phyloP scores from a whole-genome alignment of 1,284 basidiomycete species.

The Boletellus sp. region DNA sequence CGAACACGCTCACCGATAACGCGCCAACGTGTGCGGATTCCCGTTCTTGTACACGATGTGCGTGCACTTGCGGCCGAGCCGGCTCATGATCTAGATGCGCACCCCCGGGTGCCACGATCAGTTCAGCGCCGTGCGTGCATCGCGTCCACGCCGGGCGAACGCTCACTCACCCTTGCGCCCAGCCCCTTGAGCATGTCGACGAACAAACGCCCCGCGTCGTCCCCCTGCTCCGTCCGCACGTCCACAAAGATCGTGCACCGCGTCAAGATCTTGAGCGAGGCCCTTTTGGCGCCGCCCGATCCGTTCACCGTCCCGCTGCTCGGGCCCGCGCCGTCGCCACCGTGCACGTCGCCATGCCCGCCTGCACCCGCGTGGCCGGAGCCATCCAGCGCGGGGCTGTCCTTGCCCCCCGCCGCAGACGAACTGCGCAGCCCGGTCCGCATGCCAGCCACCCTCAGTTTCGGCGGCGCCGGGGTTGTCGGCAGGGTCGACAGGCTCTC shows the following conservation, averaged over 20 bases:
- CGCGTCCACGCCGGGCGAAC: too few relatives aligned
- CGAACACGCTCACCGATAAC: conserved; percentile 54
- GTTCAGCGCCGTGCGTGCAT: conserved; percentile 2
- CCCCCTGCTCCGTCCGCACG: conserved; percentile 82
- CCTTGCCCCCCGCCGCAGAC: conserved; percentile 24
- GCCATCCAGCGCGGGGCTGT: conserved; percentile 30
- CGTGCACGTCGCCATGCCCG: conserved; percentile 8
- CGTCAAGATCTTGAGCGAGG: conserved; percentile 52
- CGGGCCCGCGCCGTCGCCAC: conserved; percentile 14
- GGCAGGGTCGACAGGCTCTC: conserved; percentile 50
- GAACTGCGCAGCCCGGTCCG: conserved; percentile 39
- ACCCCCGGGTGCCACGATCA: neutral
- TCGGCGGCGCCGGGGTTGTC: conserved; percentile 39
- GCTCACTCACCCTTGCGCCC: conserved; percentile 83
- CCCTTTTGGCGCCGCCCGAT: conserved; percentile 17
- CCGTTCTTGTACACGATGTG: conserved; percentile 93
- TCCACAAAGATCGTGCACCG: conserved; percentile 88
- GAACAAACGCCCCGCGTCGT: conserved; percentile 81
- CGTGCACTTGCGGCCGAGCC: conserved; percentile 76
- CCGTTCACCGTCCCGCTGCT: conserved; percentile 22
- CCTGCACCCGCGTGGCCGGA: conserved; percentile 16
- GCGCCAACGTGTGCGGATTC: conserved; percentile 68
- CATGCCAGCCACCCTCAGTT: conserved; percentile 30
- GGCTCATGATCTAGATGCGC: conserved; percentile 49
- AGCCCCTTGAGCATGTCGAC: conserved; percentile 78